A percentile compares a stretch with the other conserved stretches of the same genome.
Evolutionary conservation across 2,329 filamentous ascomycete genomes (phyloP).

Genomic region (Botrytis byssoidea): DNA sequence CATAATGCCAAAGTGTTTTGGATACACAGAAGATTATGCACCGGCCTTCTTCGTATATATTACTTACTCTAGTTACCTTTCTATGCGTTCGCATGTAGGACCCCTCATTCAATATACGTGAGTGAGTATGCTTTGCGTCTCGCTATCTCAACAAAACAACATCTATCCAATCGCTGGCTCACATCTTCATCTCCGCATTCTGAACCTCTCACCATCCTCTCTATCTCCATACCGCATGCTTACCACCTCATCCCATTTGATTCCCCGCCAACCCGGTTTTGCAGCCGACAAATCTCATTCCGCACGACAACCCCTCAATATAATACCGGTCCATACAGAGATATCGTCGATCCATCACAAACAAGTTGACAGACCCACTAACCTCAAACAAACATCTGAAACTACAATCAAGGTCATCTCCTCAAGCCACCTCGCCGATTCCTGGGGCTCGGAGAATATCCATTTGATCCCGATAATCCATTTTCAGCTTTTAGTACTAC

Average conservation of each 20-base stretch:
- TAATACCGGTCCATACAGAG: background rate
- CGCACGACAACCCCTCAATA: background rate
- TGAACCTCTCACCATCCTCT: background rate
- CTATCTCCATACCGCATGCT: background rate
- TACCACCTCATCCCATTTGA: background rate
- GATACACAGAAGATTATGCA: background rate
- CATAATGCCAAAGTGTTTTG: background rate
- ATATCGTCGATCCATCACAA: background rate
- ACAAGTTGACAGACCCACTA: background rate
- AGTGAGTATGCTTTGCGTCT: background rate
- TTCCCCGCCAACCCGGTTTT: background rate
- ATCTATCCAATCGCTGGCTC: background rate
- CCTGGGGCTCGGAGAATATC: slow-evolving; percentile 3
- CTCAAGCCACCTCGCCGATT: background rate
- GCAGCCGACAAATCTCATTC: background rate
- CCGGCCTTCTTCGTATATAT: background rate
- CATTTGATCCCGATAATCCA: background rate
- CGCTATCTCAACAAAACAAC: slow-evolving; percentile 3
- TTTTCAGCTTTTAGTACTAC: background rate
- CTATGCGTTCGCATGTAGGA: background rate
- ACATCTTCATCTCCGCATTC: background rate
- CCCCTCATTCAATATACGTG: background rate
- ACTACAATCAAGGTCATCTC: background rate
- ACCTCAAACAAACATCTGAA: slow-evolving; percentile 5
- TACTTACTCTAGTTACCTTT: background rate